Evolutionary conservation across 306 rosid species (phyloP).

Genomic region (Lupinus albus): DNA sequence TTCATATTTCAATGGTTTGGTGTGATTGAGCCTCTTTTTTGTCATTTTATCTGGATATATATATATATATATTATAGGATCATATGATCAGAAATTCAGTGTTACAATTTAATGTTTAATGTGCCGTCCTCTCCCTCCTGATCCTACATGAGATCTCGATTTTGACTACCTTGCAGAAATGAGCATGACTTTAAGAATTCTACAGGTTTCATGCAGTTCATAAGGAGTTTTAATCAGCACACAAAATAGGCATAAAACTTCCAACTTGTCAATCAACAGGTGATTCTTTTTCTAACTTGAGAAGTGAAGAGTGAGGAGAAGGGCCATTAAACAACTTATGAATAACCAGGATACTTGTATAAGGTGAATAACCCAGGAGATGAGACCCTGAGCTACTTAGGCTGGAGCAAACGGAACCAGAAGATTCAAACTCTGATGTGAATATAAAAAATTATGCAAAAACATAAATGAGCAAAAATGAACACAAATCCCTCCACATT

Average conservation of each 20-base stretch:
- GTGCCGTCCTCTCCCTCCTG: too few relatives aligned
- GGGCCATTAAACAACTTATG: slow-evolving; percentile 4
- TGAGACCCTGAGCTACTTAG: slow-evolving; percentile 8
- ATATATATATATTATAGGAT: too few relatives aligned
- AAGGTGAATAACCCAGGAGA: slow-evolving; percentile 7
- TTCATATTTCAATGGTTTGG: too few relatives aligned
- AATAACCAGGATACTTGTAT: not conserved
- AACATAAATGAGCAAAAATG: not conserved
- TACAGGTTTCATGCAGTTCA: slow-evolving; percentile 26
- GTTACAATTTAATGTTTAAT: too few relatives aligned
- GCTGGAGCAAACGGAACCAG: slow-evolving; percentile 25
- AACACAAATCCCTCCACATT: slow-evolving; percentile 19
- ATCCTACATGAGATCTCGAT: too few relatives aligned
- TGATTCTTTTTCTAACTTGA: slow-evolving; percentile 8
- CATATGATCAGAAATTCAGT: too few relatives aligned
- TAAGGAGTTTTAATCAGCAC: slow-evolving; percentile 5
- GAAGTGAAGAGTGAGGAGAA: not conserved
- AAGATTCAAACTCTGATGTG: slow-evolving; percentile 12
- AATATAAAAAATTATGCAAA: not conserved
- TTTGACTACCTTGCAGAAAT: not conserved
- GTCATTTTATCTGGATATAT: too few relatives aligned
- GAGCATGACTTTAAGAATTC: slow-evolving; percentile 12
- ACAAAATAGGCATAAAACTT: slow-evolving; percentile 4
- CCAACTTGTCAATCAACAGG: not conserved
- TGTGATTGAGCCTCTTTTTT: too few relatives aligned